Percentiles rank a stretch among this genome's conserved stretches.
These are phyloP conservation scores for Pseudognaphalium luteoalbum DNA, from an alignment of 129 eudicot species.

Conservation along the genomic window DNA sequence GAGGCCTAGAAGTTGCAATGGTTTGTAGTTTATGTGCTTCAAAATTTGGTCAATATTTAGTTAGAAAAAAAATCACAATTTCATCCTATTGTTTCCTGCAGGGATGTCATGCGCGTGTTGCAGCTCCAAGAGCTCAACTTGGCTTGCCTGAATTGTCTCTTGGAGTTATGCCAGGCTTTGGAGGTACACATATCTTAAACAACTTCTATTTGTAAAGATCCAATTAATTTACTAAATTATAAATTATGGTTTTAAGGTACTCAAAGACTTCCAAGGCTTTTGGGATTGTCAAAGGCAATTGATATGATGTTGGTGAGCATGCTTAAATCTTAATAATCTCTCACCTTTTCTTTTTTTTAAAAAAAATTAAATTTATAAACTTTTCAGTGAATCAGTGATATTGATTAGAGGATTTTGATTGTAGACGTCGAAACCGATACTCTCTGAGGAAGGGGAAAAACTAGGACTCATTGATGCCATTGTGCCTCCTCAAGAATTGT, in stretches of 20 bases:
- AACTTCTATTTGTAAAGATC: background rate
- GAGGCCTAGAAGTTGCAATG: conserved; percentile 93
- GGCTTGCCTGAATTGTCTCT: conserved; percentile 95
- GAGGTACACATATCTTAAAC: conserved; percentile 49
- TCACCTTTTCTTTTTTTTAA: no score
- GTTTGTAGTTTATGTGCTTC: conserved; percentile 43
- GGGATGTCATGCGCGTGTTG: conserved; percentile 93
- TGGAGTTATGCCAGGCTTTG: conserved; percentile 93
- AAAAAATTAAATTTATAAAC: background rate
- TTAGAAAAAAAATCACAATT: background rate
- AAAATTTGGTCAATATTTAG: background rate
- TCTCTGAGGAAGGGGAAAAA: conserved; percentile 82
- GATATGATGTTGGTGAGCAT: conserved; percentile 86
- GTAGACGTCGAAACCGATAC: conserved; percentile 74
- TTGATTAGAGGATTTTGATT: conserved; percentile 15
- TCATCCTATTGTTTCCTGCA: conserved; percentile 26
- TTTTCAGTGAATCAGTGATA: background rate
- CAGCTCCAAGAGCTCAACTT: conserved; percentile 80
- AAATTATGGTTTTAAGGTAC: conserved; percentile 54
- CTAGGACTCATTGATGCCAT: conserved; percentile 83
- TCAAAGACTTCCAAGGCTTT: conserved; percentile 95
- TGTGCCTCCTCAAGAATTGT: conserved; percentile 68
- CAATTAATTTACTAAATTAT: background rate
- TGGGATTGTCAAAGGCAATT: conserved; percentile 80
- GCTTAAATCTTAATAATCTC: conserved; percentile 4